Conservation (phyloP, 306 rosid genomes). For the Luffa acutangula region DNA sequence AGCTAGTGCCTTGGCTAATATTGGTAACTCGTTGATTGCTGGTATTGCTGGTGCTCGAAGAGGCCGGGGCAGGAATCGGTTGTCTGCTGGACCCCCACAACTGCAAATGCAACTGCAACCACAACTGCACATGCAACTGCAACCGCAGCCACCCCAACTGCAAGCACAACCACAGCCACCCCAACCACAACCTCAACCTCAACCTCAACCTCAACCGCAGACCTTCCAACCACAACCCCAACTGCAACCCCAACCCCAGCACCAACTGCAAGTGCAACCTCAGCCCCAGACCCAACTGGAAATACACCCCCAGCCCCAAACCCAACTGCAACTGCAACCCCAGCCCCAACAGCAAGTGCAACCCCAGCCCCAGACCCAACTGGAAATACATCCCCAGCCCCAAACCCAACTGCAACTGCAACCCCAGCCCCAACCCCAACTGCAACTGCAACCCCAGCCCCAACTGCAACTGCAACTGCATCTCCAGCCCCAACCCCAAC, state of each 20-base stretch:
- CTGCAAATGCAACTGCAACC: neutral
- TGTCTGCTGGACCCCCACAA: constrained; percentile 11
- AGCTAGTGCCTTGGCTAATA: constrained; percentile 29
- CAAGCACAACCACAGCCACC: neutral
- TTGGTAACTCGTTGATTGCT: constrained; percentile 28
- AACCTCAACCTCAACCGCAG: neutral
- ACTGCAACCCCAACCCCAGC: neutral
- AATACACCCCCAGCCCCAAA: neutral
- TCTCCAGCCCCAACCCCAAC: neutral
- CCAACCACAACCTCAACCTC: neutral
- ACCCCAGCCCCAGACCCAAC: neutral
- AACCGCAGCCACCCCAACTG: neutral
- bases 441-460: neutral
- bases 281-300: too few species aligned
- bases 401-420: too few species aligned
- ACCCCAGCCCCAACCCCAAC: neutral
- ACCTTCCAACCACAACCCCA: neutral
- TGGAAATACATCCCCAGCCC: neutral
- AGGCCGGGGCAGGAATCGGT: constrained; percentile 53
- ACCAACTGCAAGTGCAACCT: neutral
- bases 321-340: neutral
- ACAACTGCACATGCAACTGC: neutral
- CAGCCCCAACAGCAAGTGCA: neutral
- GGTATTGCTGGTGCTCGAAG: constrained; percentile 43
- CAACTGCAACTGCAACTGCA: neutral